Evolutionary conservation across 495 filamentous ascomycete genomes (phyloP), one percentile per base, ranked within the genome.

Genomic region (Xylaria cubensis): DNA sequence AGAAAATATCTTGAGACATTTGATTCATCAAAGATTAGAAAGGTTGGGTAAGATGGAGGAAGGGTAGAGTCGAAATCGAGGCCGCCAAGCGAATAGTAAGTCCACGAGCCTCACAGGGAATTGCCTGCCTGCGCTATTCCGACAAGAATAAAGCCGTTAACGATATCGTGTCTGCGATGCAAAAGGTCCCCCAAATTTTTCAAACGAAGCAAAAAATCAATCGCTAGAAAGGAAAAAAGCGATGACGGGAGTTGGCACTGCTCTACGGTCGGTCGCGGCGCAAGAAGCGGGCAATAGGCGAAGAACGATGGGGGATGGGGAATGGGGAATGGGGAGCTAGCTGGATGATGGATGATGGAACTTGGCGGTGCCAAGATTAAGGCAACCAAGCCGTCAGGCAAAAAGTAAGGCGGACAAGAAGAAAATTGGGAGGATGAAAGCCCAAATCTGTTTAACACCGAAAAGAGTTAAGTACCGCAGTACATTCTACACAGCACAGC

Each of bases 361-460:
- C 51, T 21, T 34, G 53, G 39, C 46, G n/a, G 32, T 32, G 59
- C 66, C 72, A 73, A 73, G 62, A 61, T 65, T 64, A 73, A 68
- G 67, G 62, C 69, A 67, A 62, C 61, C 59, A 41, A 41, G 17
- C 48, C 39, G 48, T 50, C 55, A 64, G 73, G 51, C 67, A 58
- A 74, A 76, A 76, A 80, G 77, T 82, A 78, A 80, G 77, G 80
- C 80, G 78, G 72, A 51, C 46, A 21, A 29, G 32, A 21, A 36
- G 48, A 51, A 42, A 24, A n/a, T 7, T 7, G 4, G 24, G 19
- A 13, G 3, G 44, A 46, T 13, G 58, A 51, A 2, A 6, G 42
- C 56, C 53, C 51, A 34, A 69, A 44, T 24, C 65, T 32, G 48
- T 13, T 56, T 17, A n/a, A n/a, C n/a, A 67, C 65, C 65, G 50